A percentile compares a stretch with the other conserved stretches of the same genome.
Conservation (phyloP, 2,329 filamentous ascomycete species). For the Fusarium anguioides region DNA sequence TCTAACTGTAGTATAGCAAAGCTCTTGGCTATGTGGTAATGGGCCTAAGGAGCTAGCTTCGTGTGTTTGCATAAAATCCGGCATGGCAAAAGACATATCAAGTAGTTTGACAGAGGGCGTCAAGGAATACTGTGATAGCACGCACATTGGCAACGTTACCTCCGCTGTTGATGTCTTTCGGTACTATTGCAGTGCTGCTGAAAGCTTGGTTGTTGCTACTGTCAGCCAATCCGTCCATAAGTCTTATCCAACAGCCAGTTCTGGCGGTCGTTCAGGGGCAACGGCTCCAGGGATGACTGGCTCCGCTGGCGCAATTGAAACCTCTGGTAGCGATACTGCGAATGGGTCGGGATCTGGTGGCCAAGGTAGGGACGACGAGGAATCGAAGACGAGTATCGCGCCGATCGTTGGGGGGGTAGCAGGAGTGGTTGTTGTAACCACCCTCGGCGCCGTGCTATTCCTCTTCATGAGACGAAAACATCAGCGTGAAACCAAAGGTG, state of each 20-base stretch:
- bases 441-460: slow-evolving; percentile 47
- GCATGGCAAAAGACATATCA: slow-evolving; percentile 57
- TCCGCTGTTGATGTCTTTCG: slow-evolving; percentile 60
- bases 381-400: slow-evolving; percentile 40
- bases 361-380: slow-evolving; percentile 8
- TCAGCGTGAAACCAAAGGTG: slow-evolving; percentile 40
- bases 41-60: slow-evolving; percentile 63
- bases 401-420: slow-evolving; percentile 52
- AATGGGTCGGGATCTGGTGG: not conserved
- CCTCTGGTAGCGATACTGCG: not conserved
- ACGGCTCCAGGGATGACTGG: slow-evolving; percentile 21
- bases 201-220: slow-evolving; percentile 54
- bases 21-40: slow-evolving; percentile 54
- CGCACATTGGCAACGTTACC: slow-evolving; percentile 56
- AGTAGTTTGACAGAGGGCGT: slow-evolving; percentile 58
- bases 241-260: slow-evolving; percentile 30
- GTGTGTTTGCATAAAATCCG: slow-evolving; percentile 63
- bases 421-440: slow-evolving; percentile 41
- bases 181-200: slow-evolving; percentile 63
- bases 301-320: slow-evolving; percentile 25
- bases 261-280: slow-evolving; percentile 16
- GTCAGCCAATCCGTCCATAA: slow-evolving; percentile 53
- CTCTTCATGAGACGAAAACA: slow-evolving; percentile 54
- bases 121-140: slow-evolving; percentile 57
- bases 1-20: slow-evolving; percentile 42